These are phyloP conservation scores for Pichia californica DNA, from an alignment of 805 yeast genomes.

Conservation along the genomic window DNA sequence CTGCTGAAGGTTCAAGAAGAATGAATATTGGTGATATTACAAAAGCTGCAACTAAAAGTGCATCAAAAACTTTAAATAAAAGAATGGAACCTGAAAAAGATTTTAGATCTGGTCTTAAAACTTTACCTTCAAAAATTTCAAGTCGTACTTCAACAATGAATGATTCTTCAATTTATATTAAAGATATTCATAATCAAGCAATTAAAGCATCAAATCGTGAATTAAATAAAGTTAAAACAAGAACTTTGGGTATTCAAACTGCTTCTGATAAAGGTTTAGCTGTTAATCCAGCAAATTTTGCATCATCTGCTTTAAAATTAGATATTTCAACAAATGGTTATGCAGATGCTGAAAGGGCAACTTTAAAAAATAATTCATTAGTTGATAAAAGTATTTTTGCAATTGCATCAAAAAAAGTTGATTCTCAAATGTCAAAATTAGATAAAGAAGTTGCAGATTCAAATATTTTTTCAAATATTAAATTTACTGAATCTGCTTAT, in stretches of 20 bases:
- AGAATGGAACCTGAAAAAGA: conserved; percentile 38
- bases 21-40: conserved; percentile 26
- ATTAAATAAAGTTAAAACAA: conserved; percentile 15
- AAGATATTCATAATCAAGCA: conserved; percentile 13
- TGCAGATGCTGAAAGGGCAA: conserved; percentile 31
- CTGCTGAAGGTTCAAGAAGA: conserved; percentile 25
- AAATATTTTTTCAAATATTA: conserved; percentile 25
- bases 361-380: conserved; percentile 31
- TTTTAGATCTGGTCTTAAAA: conserved; percentile 27
- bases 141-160: conserved; percentile 26
- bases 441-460: conserved; percentile 22
- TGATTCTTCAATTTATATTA: conserved; percentile 13
- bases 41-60: conserved; percentile 31
- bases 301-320: conserved; percentile 43
- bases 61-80: conserved; percentile 38
- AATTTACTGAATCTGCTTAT: conserved; percentile 61
- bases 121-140: conserved; percentile 16
- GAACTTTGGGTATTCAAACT: conserved; percentile 32
- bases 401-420: conserved; percentile 47
- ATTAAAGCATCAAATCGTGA: conserved; percentile 9
- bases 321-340: conserved; percentile 25
- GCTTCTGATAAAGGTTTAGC: conserved; percentile 31
- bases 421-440: conserved; percentile 23
- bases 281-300: conserved; percentile 39
- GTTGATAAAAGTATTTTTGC: conserved; percentile 40